Base-by-base conservation (phyloP, 2,329 filamentous ascomycete genomes). In the Arachnomyces sp. region DNA sequence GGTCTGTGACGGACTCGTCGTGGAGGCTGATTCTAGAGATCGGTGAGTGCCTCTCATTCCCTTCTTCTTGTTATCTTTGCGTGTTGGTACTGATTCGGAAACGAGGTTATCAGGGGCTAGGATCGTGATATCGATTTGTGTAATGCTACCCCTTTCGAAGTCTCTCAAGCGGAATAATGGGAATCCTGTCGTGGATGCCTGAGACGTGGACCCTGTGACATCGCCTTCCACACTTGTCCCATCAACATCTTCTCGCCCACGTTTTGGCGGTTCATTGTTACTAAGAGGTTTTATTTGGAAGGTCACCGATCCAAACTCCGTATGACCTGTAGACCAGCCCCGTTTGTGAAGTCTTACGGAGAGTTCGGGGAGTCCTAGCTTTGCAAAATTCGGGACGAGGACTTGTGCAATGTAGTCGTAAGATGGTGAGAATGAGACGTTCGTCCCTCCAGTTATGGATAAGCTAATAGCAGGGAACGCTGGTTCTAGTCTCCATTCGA, bases 361-460 rank as follows among this genome's bases (percentile, higher is more conserved):
- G 31, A 78, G 63, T 3, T 43, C 48, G 2, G 72, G 71, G 11
- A 78, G 58, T 4, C 74, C 73, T 28, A 79, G 62, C 20, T 53
- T 58, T 2, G 58, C 45, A 15, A 79, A 66, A 42, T 70, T 73
- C 0, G 76, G 76, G 2, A 73, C 50, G 4, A 80, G 62, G 3
- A 79, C 74, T 49, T 77, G 69, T 2, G 58, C 45, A 7, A 75
- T 58, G 48, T 79, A 79, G 36, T 80, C 76, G 50, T 66, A 68
- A 2, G 71, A 74, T 6, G 74, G 74, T 1, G 72, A 70, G 25
- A 61, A 66, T 1, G 69, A 69, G 2, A 74, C 71, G 47, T 79
- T 79, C 0, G 76, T 80, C 6, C 76, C 76, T 4, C 77, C 77
- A 7, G 60, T 69, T 28, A 80, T 66, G 2, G 54, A 63, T 7